phyloP scores from a whole-genome alignment of 768 basidiomycete species.

The Pleurotus pulmonarius region DNA sequence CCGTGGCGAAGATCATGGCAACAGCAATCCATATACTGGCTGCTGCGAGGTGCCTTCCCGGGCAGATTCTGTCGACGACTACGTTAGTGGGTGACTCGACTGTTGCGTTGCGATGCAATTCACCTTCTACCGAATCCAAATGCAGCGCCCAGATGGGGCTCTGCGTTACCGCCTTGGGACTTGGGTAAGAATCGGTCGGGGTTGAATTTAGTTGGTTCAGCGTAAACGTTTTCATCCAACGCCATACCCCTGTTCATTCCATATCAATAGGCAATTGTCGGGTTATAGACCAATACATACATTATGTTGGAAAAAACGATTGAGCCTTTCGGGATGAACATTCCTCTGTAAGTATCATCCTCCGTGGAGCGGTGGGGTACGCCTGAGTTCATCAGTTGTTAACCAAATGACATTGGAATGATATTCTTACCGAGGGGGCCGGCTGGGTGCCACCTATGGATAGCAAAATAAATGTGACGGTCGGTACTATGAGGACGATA shows the following conservation, averaged over 20 bases:
- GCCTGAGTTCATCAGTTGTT: conserved; percentile 24
- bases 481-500: not conserved
- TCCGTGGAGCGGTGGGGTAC: conserved; percentile 10
- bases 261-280: not conserved
- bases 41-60: conserved; percentile 30
- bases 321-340: conserved; percentile 32
- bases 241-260: conserved; percentile 19
- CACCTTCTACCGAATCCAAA: conserved; percentile 20
- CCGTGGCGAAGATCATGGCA: conserved; percentile 24
- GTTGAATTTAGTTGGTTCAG: conserved; percentile 18
- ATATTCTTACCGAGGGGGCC: conserved; percentile 12
- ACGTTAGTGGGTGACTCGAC: not conserved
- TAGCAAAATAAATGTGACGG: not conserved
- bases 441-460: conserved; percentile 14
- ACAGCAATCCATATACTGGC: conserved; percentile 27
- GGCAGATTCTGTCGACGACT: conserved; percentile 12
- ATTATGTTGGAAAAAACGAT: conserved; percentile 21
- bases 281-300: conserved; percentile 1
- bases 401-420: conserved; percentile 19
- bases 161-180: conserved; percentile 13
- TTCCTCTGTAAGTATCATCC: conserved; percentile 27
- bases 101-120: not conserved
- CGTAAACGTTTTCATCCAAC: conserved; percentile 19
- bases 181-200: conserved; percentile 18
- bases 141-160: conserved; percentile 16